Conservation (phyloP, 2,329 filamentous ascomycete species). For the Trichoderma sp. region DNA sequence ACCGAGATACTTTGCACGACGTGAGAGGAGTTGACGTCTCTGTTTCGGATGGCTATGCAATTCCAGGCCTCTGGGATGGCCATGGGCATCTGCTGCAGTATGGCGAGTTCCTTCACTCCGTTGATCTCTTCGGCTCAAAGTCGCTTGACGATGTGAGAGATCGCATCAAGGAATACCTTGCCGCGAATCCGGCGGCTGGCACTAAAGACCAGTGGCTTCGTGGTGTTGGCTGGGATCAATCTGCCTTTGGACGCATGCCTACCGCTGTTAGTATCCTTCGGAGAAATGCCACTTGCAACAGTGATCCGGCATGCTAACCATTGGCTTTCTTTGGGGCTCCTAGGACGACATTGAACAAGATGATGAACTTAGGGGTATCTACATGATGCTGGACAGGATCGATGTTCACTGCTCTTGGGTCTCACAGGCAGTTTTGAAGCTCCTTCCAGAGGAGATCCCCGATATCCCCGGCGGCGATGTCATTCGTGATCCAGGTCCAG, state of each 20-base stretch:
- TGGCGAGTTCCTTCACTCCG: conserved; percentile 68
- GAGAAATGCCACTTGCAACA: too few species aligned
- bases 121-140: conserved; percentile 62
- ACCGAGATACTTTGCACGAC: conserved; percentile 36
- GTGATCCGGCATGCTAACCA: background rate
- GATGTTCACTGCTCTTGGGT: conserved; percentile 73
- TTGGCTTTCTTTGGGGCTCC: background rate
- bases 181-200: conserved; percentile 53
- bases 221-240: conserved; percentile 73
- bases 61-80: conserved; percentile 71
- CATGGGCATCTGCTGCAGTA: conserved; percentile 69
- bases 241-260: conserved; percentile 65
- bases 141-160: conserved; percentile 57
- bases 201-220: conserved; percentile 62
- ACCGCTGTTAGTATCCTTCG: conserved; percentile 54
- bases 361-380: conserved; percentile 55
- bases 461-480: conserved; percentile 66
- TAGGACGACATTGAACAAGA: conserved; percentile 59
- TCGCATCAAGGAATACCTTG: conserved; percentile 56
- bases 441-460: conserved; percentile 57
- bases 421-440: conserved; percentile 62
- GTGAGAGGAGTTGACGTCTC: conserved; percentile 24
- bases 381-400: conserved; percentile 70
- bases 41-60: conserved; percentile 52
- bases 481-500: conserved; percentile 60